Evolutionary conservation across 331 rosid genomes (phyloP).

Genomic region (Pyrus hybrid): DNA sequence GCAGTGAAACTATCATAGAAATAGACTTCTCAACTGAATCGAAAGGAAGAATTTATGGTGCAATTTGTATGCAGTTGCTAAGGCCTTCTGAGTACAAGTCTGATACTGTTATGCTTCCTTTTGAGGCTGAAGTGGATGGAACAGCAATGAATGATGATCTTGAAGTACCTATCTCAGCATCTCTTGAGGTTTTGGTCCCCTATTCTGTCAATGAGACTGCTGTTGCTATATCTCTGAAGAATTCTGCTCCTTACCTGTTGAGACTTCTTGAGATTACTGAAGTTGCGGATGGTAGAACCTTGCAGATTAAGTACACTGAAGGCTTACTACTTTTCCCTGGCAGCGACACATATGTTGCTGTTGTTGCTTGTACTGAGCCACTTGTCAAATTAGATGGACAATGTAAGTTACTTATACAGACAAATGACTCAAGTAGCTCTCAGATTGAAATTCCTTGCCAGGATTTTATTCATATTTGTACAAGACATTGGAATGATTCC

Average conservation of each 20-base stretch:
- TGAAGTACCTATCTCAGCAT: conserved; percentile 42
- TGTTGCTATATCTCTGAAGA: conserved; percentile 54
- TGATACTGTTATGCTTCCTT: conserved; percentile 70
- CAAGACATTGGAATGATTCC: conserved; percentile 42
- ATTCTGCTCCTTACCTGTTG: conserved; percentile 41
- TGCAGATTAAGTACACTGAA: conserved; percentile 51
- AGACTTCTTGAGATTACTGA: conserved; percentile 51
- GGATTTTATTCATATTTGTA: conserved; percentile 50
- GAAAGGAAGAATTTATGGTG: conserved; percentile 66
- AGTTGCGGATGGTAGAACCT: conserved; percentile 41
- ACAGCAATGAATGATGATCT: conserved; percentile 22
- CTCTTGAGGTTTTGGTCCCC: conserved; percentile 49
- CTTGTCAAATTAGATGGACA: conserved; percentile 25
- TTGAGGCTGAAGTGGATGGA: conserved; percentile 61
- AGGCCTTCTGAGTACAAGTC: conserved; percentile 59
- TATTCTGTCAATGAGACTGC: conserved; percentile 39
- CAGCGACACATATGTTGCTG: conserved; percentile 65
- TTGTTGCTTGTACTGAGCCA: conserved; percentile 47
- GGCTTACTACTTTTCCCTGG: conserved; percentile 84
- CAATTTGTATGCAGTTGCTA: conserved; percentile 67
- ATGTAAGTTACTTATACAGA: conserved; percentile 58
- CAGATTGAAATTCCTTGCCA: conserved; percentile 65
- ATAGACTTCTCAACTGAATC: conserved; percentile 51
- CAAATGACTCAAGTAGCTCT: conserved; percentile 71
- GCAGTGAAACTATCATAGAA: conserved; percentile 61